Conservation (phyloP, 345 rosid genomes). For the Arabis alpina region DNA sequence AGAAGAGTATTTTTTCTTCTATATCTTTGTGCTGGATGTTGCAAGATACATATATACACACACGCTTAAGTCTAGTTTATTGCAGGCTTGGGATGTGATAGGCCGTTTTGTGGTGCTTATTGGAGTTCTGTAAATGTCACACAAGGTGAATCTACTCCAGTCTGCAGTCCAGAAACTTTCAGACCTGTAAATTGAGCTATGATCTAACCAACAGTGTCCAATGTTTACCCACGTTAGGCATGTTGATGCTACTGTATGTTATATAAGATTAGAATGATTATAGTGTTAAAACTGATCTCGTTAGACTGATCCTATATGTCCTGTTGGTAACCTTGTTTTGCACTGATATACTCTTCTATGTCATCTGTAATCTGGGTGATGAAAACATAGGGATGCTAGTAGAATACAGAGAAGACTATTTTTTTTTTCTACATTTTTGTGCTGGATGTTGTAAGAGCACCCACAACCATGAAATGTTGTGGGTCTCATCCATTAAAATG, state of each 20-base stretch:
- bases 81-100: constrained; percentile 88
- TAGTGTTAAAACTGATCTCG: neutral
- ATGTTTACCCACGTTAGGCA: constrained; percentile 6
- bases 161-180: constrained; percentile 66
- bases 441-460: constrained; percentile 1
- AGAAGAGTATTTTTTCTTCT: neutral
- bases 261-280: neutral
- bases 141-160: constrained; percentile 44
- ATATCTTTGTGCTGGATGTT: neutral
- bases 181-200: constrained; percentile 56
- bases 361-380: neutral
- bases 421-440: neutral
- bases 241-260: constrained; percentile 1
- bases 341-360: neutral
- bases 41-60: constrained; percentile 38
- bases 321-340: constrained; percentile 1
- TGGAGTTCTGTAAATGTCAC: constrained; percentile 67
- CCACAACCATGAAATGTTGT: too few relatives aligned
- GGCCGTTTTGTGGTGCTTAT: constrained; percentile 85
- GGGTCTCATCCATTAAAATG: too few relatives aligned
- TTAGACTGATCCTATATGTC: constrained; percentile 5
- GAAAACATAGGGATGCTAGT: neutral
- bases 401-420: neutral
- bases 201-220: constrained; percentile 2
- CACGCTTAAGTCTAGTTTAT: constrained; percentile 19